A percentile compares a stretch with the other conserved stretches of the same genome.
Evolutionary conservation across 305 asterid genomes (phyloP).

Genomic region (Solanum chacoense): DNA sequence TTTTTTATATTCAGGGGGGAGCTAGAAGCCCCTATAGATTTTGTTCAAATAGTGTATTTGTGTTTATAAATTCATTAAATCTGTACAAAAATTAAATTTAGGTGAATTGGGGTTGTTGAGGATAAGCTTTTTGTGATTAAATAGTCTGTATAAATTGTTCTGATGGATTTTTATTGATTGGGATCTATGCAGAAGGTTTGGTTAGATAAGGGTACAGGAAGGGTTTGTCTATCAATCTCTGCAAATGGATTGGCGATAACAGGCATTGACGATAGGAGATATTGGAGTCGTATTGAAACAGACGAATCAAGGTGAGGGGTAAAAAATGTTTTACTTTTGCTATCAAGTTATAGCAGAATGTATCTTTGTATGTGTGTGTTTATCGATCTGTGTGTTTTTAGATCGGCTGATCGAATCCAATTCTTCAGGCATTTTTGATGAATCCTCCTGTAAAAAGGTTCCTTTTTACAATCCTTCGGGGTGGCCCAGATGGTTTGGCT

Average conservation of each 20-base stretch:
- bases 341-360: not conserved
- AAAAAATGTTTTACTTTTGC: not conserved
- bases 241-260: constrained; percentile 71
- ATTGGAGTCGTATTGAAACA: constrained; percentile 74
- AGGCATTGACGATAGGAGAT: constrained; percentile 87
- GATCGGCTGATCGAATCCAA: constrained; percentile 13
- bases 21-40: not conserved
- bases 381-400: constrained; percentile 8
- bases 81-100: not conserved
- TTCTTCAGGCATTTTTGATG: constrained; percentile 2
- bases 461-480: not conserved
- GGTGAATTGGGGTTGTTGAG: not conserved
- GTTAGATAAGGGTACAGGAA: constrained; percentile 71
- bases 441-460: constrained; percentile 1
- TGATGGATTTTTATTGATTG: constrained; percentile 3
- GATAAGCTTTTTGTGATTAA: not conserved
- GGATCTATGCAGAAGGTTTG: constrained; percentile 48
- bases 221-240: constrained; percentile 55
- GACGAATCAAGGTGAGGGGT: constrained; percentile 77
- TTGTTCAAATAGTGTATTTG: not conserved
- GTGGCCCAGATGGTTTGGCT: not conserved
- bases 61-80: no score
- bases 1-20: not conserved
- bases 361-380: not conserved
- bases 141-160: not conserved